A percentile compares a stretch with the other conserved stretches of the same genome.
These are phyloP conservation scores for Persicaria maculosa DNA, from an alignment of 148 eudicot species.

Conservation along the genomic window DNA sequence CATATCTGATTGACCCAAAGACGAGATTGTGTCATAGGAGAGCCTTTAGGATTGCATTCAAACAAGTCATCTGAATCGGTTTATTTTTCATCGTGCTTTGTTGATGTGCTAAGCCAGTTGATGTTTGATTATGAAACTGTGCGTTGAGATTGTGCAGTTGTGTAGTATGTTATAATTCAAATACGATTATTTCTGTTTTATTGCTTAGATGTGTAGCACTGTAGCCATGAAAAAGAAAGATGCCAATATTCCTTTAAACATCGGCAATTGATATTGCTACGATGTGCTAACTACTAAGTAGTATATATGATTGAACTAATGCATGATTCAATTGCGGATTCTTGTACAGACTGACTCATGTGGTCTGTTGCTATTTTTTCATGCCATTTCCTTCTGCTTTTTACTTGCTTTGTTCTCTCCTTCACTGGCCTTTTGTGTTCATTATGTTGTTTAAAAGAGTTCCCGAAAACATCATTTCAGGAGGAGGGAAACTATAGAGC, in stretches of 20 bases:
- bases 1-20: background rate
- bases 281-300: background rate
- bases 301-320: background rate
- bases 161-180: background rate
- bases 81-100: background rate
- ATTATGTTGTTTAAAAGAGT: conserved; percentile 2
- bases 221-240: background rate
- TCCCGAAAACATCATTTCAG: conserved; percentile 24
- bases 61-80: background rate
- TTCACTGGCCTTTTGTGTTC: background rate
- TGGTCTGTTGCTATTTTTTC: too few species aligned
- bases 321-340: too few species aligned
- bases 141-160: background rate
- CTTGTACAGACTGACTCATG: too few species aligned
- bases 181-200: background rate
- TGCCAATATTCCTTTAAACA: background rate
- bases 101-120: background rate
- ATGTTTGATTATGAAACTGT: background rate
- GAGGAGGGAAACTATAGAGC: conserved; percentile 72
- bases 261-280: background rate
- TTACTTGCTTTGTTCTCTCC: too few species aligned
- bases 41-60: background rate
- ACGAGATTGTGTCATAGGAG: background rate
- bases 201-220: background rate
- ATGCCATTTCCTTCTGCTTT: too few species aligned